phyloP scores from a whole-genome alignment of 768 basidiomycete species.

The Dentipellis fragilis region DNA sequence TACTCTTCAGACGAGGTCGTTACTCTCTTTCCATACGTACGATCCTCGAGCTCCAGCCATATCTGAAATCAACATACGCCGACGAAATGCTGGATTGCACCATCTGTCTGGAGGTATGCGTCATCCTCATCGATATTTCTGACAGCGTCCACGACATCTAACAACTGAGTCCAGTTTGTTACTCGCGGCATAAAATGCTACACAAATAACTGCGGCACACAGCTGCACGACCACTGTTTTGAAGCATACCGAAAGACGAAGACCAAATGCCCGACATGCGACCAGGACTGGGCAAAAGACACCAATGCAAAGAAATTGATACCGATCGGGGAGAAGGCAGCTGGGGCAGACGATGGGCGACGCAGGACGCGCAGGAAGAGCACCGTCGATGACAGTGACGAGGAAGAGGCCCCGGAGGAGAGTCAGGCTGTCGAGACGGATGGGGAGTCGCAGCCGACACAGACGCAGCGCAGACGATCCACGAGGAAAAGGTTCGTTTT shows the following conservation, averaged over 20 bases:
- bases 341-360: constrained; percentile 9
- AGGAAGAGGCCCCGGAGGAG: constrained; percentile 11
- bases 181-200: constrained; percentile 61
- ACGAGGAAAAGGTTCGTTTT: not conserved
- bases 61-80: constrained; percentile 63
- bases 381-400: constrained; percentile 47
- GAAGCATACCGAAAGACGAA: constrained; percentile 34
- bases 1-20: constrained; percentile 35
- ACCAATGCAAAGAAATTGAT: constrained; percentile 33
- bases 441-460: constrained; percentile 22
- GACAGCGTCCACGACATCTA: not conserved
- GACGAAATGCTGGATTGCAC: constrained; percentile 66
- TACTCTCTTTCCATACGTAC: constrained; percentile 72
- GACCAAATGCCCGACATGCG: constrained; percentile 47
- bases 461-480: constrained; percentile 11
- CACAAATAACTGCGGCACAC: constrained; percentile 49
- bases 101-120: constrained; percentile 57
- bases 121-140: not conserved
- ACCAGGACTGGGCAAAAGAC: constrained; percentile 49
- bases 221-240: constrained; percentile 61
- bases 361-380: constrained; percentile 10
- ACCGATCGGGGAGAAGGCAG: constrained; percentile 51
- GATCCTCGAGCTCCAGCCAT: constrained; percentile 60
- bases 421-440: constrained; percentile 37
- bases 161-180: constrained; percentile 34